Percentiles rank a stretch among this genome's conserved stretches.
Conservation (phyloP, 2,329 filamentous ascomycete genomes). For the Botrytis pseudocinerea region DNA sequence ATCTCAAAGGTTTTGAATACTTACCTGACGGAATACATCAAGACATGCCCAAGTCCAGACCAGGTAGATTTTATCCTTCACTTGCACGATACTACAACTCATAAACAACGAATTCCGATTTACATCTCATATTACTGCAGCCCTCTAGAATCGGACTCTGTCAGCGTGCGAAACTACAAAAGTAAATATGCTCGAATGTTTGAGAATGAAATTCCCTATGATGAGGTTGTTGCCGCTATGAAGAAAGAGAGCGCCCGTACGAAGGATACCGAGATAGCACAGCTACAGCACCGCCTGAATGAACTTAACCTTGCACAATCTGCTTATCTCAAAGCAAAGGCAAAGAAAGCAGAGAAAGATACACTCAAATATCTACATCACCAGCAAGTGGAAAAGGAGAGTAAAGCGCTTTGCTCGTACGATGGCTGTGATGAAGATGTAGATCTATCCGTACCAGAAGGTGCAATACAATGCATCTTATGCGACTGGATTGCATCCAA, state of each 20-base stretch:
- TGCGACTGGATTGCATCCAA: slow-evolving; percentile 38
- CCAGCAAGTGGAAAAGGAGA: slow-evolving; percentile 23
- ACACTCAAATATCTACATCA: slow-evolving; percentile 26
- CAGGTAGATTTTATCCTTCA: slow-evolving; percentile 25
- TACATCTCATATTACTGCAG: slow-evolving; percentile 38
- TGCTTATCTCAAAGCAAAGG: slow-evolving; percentile 36
- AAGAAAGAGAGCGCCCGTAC: slow-evolving; percentile 33
- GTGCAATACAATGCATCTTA: slow-evolving; percentile 35
- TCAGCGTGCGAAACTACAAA: slow-evolving; percentile 36
- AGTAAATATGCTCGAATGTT: slow-evolving; percentile 38
- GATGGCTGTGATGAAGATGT: slow-evolving; percentile 33
- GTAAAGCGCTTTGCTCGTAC: slow-evolving; percentile 30
- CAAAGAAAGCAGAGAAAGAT: slow-evolving; percentile 36
- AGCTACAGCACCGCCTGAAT: slow-evolving; percentile 29
- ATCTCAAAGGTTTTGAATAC: slow-evolving; percentile 29
- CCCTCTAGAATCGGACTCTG: slow-evolving; percentile 27
- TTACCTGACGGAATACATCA: slow-evolving; percentile 26
- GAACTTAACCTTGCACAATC: slow-evolving; percentile 39
- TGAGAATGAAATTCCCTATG: slow-evolving; percentile 32
- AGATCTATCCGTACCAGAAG: slow-evolving; percentile 31
- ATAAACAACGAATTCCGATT: slow-evolving; percentile 33
- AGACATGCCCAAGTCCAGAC: slow-evolving; percentile 22
- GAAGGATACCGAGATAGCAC: slow-evolving; percentile 27
- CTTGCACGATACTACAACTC: slow-evolving; percentile 29
- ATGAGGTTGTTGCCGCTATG: slow-evolving; percentile 35